Conservation (phyloP, 805 yeast genomes). For the Nakazawaea pomicola region DNA sequence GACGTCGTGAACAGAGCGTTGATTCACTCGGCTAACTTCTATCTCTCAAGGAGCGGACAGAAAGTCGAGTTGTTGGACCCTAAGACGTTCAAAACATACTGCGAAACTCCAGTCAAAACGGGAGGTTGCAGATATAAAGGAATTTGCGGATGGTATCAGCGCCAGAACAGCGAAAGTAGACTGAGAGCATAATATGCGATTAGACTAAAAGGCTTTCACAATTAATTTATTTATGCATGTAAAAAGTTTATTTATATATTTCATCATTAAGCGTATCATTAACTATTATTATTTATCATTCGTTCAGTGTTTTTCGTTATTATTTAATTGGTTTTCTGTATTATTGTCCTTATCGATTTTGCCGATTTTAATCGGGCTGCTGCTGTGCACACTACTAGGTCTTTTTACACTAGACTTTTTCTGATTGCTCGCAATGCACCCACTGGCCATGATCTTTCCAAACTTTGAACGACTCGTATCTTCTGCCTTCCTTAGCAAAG, state of each 20-base stretch:
- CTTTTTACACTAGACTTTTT: neutral
- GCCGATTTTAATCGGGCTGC: too few species aligned
- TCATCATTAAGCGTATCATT: too few species aligned
- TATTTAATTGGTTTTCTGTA: too few species aligned
- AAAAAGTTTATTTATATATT: too few species aligned
- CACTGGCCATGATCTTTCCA: constrained; percentile 21
- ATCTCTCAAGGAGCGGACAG: neutral
- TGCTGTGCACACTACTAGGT: too few species aligned
- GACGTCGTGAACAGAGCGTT: constrained; percentile 25
- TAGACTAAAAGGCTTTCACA: too few species aligned
- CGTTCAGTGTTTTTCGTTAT: too few species aligned
- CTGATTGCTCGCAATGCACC: constrained; percentile 12
- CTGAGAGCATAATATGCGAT: too few species aligned
- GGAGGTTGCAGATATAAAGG: constrained; percentile 11
- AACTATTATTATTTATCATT: too few species aligned
- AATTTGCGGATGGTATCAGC: constrained; percentile 13
- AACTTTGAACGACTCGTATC: constrained; percentile 15
- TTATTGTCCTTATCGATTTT: too few species aligned
- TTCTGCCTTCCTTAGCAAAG: constrained; percentile 2
- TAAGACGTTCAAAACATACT: constrained; percentile 6
- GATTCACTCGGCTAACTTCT: constrained; percentile 6
- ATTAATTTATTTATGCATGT: too few species aligned
- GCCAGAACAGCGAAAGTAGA: too few species aligned
- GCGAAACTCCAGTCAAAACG: constrained; percentile 5
- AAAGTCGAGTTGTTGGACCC: constrained; percentile 7